Conservation (phyloP, 2,329 filamentous ascomycete genomes). For the Aspergillus puulaauensis region DNA sequence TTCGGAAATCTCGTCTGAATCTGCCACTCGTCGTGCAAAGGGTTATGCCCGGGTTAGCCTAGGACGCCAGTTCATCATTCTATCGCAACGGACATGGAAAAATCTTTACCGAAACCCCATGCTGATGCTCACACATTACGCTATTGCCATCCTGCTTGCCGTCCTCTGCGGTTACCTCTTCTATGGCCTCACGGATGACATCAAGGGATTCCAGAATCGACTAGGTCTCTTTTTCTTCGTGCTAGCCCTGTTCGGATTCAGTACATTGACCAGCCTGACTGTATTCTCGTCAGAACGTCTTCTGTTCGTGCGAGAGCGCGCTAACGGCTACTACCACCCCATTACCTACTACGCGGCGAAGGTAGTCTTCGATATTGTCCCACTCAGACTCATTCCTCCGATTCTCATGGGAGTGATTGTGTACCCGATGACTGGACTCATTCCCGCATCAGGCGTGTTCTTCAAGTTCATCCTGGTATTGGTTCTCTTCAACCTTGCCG, state of each 20-base stretch:
- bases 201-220: conserved; percentile 95
- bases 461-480: conserved; percentile 88
- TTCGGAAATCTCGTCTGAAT: conserved; percentile 51
- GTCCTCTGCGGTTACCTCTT: conserved; percentile 95
- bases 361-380: conserved; percentile 96
- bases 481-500: conserved; percentile 93
- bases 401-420: conserved; percentile 94
- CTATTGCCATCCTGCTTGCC: conserved; percentile 89
- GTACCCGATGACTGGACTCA: conserved; percentile 95
- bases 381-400: conserved; percentile 88
- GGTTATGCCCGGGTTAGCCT: conserved; percentile 82
- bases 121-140: conserved; percentile 97
- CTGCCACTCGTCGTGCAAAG: conserved; percentile 63
- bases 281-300: conserved; percentile 91
- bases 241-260: conserved; percentile 93
- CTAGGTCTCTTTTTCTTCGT: conserved; percentile 98
- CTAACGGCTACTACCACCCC: conserved; percentile 94
- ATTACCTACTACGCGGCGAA: conserved; percentile 94
- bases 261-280: conserved; percentile 86
- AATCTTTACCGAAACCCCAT: conserved; percentile 97
- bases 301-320: conserved; percentile 87
- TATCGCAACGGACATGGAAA: conserved; percentile 90
- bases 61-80: conserved; percentile 78
- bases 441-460: conserved; percentile 79
- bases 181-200: conserved; percentile 93